phyloP scores from a whole-genome alignment of 1,284 basidiomycete genomes.

The Lentinula novae-zelandiae region DNA sequence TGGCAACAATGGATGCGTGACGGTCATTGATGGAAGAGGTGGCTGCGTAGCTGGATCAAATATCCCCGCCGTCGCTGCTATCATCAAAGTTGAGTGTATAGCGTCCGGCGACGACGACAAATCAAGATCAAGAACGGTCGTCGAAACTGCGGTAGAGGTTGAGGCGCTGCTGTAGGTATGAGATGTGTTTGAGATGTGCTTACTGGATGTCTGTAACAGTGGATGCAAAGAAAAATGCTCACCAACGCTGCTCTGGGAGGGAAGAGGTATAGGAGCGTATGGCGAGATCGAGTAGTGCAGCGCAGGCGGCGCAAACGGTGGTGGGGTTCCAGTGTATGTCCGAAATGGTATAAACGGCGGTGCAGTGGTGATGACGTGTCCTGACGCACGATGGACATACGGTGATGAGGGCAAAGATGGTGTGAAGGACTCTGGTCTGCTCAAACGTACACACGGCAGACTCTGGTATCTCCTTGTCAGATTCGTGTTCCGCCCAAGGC shows the following conservation, averaged over 20 bases:
- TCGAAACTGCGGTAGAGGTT: not conserved
- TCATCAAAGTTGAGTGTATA: not conserved
- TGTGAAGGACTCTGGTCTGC: not conserved
- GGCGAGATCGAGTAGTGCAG: not conserved
- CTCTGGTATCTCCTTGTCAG: not conserved
- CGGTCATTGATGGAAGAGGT: constrained; percentile 12
- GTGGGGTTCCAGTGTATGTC: not conserved
- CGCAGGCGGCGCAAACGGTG: not conserved
- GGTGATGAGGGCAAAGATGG: not conserved
- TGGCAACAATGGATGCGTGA: constrained; percentile 10
- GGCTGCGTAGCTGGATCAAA: constrained; percentile 9
- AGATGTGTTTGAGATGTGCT: no score
- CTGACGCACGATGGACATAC: not conserved
- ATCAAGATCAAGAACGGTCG: not conserved
- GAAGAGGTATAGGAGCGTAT: constrained; percentile 1
- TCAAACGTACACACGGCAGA: not conserved
- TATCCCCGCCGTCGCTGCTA: not conserved
- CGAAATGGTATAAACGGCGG: not conserved
- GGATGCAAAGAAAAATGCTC: not conserved
- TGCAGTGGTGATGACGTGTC: not conserved
- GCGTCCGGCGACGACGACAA: not conserved
- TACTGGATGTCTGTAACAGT: not conserved
- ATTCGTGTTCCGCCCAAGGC: not conserved
- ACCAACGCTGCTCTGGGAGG: not conserved
- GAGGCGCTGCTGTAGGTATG: not conserved